phyloP scores from a whole-genome alignment of 2,329 filamentous ascomycete genomes.

The Colletotrichum viniferum region DNA sequence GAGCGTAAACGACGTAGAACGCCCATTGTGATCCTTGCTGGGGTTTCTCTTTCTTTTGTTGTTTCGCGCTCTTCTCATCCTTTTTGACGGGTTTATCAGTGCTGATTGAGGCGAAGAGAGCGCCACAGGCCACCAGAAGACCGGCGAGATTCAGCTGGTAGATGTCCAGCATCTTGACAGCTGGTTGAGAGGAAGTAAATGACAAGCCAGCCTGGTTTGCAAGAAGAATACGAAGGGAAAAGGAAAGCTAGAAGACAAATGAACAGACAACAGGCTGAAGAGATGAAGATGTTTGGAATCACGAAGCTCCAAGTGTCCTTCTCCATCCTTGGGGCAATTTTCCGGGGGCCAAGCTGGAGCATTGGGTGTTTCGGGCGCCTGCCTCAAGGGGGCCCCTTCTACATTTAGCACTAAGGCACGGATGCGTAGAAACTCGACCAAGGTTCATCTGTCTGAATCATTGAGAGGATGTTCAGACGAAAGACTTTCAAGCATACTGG shows the following conservation, averaged over 20 bases:
- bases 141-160: slow-evolving; percentile 38
- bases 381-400: background rate
- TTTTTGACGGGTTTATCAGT: background rate
- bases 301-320: slow-evolving; percentile 15
- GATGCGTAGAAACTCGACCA: background rate
- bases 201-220: background rate
- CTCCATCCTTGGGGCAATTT: slow-evolving; percentile 2
- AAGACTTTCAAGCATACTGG: background rate
- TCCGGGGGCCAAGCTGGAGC: slow-evolving; percentile 15
- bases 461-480: background rate
- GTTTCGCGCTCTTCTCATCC: background rate
- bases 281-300: background rate
- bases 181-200: background rate
- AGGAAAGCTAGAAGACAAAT: background rate
- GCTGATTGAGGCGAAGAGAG: slow-evolving; percentile 23
- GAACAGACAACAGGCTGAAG: background rate
- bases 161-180: slow-evolving; percentile 28
- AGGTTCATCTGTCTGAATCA: background rate
- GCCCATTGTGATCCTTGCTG: slow-evolving; percentile 27
- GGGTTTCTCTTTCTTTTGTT: background rate
- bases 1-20: slow-evolving; percentile 49
- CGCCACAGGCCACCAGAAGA: slow-evolving; percentile 35
- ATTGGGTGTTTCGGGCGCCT: slow-evolving; percentile 16
- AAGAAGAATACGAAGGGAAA: background rate
- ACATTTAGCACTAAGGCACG: background rate